Evolutionary conservation across 1,284 basidiomycete genomes (phyloP).

Genomic region (Pseudozyma thailandica): DNA sequence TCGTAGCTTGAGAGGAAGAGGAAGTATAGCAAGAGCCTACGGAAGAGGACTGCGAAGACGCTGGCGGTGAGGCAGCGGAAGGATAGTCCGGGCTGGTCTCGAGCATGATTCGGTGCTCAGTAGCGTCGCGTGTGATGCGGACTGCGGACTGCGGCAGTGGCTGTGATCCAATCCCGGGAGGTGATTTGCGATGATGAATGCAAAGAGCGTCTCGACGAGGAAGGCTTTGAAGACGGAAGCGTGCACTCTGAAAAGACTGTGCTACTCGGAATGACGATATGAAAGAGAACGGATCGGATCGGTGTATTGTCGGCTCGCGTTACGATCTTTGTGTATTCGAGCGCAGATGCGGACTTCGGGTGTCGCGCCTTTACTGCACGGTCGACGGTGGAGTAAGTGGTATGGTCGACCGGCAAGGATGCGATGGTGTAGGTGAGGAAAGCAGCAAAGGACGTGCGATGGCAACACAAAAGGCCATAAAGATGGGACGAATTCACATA

Average conservation of each 20-base stretch:
- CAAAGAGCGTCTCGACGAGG: no score
- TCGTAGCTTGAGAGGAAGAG: conserved; percentile 40
- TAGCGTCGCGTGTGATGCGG: background rate
- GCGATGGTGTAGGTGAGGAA: conserved; percentile 1
- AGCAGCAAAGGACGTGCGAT: no score
- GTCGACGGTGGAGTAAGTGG: background rate
- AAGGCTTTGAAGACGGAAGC: no score
- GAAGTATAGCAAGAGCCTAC: conserved; percentile 47
- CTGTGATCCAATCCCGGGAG: background rate
- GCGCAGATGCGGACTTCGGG: no score
- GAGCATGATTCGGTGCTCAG: conserved; percentile 39
- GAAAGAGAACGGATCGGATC: background rate
- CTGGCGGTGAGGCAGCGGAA: conserved; percentile 44
- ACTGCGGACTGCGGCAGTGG: background rate
- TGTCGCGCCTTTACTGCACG: background rate
- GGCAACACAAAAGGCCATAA: no score
- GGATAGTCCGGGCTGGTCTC: conserved; percentile 33
- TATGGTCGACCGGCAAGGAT: conserved; percentile 3
- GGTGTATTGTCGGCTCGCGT: background rate
- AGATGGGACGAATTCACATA: no score
- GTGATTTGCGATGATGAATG: background rate
- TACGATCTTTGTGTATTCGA: background rate
- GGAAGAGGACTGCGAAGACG: conserved; percentile 51
- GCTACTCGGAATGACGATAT: no score
- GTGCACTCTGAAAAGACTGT: no score